These are phyloP conservation scores for Colletotrichum tofieldiae DNA, from an alignment of 2,329 filamentous ascomycete species.

Conservation along the genomic window DNA sequence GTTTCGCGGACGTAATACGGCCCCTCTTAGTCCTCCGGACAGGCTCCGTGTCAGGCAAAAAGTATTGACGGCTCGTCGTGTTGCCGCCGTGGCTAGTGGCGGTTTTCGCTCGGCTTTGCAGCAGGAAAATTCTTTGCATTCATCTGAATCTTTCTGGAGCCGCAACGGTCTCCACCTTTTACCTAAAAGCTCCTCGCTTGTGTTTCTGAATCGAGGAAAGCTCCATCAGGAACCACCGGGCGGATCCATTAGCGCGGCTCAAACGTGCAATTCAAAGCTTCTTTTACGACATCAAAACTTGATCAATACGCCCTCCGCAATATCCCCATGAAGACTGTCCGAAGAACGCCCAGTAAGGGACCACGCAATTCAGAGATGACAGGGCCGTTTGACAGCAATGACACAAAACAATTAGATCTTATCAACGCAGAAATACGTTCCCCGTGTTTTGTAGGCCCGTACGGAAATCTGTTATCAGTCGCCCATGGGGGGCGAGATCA, in stretches of 20 bases:
- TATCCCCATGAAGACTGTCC: slow-evolving; percentile 22
- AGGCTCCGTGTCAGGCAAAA: slow-evolving; percentile 12
- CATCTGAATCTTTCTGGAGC: slow-evolving; percentile 30
- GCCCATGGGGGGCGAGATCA: slow-evolving; percentile 41
- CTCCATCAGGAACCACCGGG: slow-evolving; percentile 25
- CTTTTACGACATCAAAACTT: slow-evolving; percentile 42
- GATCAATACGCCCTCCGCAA: slow-evolving; percentile 24
- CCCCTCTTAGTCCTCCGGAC: slow-evolving; percentile 12
- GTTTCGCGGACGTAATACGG: slow-evolving; percentile 26
- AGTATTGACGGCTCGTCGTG: slow-evolving; percentile 2
- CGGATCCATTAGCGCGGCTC: slow-evolving; percentile 39
- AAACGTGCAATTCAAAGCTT: slow-evolving; percentile 40
- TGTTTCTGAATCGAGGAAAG: slow-evolving; percentile 29
- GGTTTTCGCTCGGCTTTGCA: slow-evolving; percentile 41
- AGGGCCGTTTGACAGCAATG: slow-evolving; percentile 17
- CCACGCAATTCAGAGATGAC: not conserved
- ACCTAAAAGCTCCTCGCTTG: slow-evolving; percentile 39
- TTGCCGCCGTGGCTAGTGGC: slow-evolving; percentile 31
- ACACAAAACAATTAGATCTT: slow-evolving; percentile 42
- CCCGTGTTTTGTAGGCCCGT: slow-evolving; percentile 25
- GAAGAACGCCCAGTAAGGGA: slow-evolving; percentile 28
- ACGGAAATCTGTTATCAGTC: slow-evolving; percentile 35
- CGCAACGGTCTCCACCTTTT: slow-evolving; percentile 33
- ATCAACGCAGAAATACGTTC: slow-evolving; percentile 20
- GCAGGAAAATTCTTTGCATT: slow-evolving; percentile 29